Base-by-base conservation (phyloP, 2,329 filamentous ascomycete species). In the Aspergillus tanneri region DNA sequence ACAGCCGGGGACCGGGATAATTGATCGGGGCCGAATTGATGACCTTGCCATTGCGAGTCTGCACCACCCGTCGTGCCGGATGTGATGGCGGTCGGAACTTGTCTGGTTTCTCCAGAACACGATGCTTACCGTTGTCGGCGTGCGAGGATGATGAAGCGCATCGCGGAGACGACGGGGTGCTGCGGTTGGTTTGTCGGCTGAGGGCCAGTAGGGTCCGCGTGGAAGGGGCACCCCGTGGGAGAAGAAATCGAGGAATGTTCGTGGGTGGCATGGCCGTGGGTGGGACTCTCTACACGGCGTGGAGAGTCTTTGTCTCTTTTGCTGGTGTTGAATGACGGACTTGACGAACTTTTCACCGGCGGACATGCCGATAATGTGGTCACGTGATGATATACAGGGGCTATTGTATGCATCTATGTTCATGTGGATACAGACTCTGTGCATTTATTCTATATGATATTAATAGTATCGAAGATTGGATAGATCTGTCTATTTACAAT, bases 1-100 rank as follows among this genome's bases (percentile, higher is more conserved):
- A 84, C 52, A 90, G 72, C 18, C 82, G 72, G 14, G 89, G 87
- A 28, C 90, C 90, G 1, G 74, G 72, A 66, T 95, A 95, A 68
- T 86, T 83, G 60, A 79, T 78, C 23, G 85, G 84, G 43, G 69
- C 60, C 21, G 54, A 2, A 48, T 46, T 35, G 45, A 59, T 32
- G 45, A 63, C 38, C 40, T 58, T 43, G 30, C 59, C 46, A 49
- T 64, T 62, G 47, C 60, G 63, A 24, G 72, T 70, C 56, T 79
- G 77, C 46, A 80, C 78, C 4, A 80, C 76, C 24, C 90, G 79
- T 5, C 87, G 79, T 18, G 87, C 76, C 10, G 87, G 86, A 69
- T 97, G 93, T 0, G 92, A 97, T 0, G 93, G 93, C 2, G 93
- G 92, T 39, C 88, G 88, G 78, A 96, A 97, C 67, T 86, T 87